These are phyloP conservation scores for Lodderomyces pseudojiufengensis DNA, from an alignment of 1,139 yeast genomes.

Conservation along the genomic window DNA sequence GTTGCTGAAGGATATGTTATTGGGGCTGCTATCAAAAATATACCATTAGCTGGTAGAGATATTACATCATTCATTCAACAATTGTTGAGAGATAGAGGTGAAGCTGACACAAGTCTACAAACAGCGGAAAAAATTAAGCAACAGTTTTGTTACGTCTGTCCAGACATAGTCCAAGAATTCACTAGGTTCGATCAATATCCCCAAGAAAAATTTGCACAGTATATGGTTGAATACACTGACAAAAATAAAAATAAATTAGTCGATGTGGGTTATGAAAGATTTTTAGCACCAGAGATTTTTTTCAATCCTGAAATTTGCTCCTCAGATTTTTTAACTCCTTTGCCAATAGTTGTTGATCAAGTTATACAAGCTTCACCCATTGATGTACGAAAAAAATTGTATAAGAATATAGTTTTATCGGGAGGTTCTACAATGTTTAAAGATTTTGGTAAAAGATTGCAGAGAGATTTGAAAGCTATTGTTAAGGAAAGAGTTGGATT, in stretches of 20 bases:
- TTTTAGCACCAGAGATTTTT: constrained; percentile 97
- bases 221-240: constrained; percentile 76
- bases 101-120: constrained; percentile 84
- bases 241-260: constrained; percentile 64
- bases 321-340: constrained; percentile 90
- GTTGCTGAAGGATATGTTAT: constrained; percentile 99
- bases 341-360: constrained; percentile 91
- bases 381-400: constrained; percentile 95
- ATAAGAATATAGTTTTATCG: constrained; percentile 88
- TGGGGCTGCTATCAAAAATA: constrained; percentile 94
- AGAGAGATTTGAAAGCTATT: constrained; percentile 84
- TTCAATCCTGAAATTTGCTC: constrained; percentile 97
- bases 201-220: constrained; percentile 84
- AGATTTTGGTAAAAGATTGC: constrained; percentile 95
- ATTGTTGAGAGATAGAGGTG: constrained; percentile 94
- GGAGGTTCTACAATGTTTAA: constrained; percentile 99
- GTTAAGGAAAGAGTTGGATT: constrained; percentile 85
- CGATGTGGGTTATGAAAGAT: constrained; percentile 96
- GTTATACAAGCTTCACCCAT: constrained; percentile 95
- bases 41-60: constrained; percentile 98
- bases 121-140: constrained; percentile 97
- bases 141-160: constrained; percentile 94
- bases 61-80: constrained; percentile 92
- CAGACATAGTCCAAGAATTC: constrained; percentile 95
- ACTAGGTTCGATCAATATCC: constrained; percentile 92